Evolutionary conservation across 805 yeast genomes (phyloP).

Genomic region (Starmera amethionina): DNA sequence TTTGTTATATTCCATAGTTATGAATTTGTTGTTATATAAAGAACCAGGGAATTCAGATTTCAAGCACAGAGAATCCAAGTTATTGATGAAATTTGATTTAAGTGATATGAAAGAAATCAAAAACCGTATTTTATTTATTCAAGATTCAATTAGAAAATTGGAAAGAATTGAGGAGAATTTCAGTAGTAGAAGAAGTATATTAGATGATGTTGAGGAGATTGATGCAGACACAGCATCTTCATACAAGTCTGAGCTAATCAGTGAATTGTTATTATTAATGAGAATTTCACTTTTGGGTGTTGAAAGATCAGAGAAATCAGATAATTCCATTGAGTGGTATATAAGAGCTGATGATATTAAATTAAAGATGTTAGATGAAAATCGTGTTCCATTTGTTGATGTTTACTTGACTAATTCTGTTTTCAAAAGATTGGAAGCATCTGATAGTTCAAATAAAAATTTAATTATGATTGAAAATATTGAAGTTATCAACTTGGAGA

Average conservation of each 20-base stretch:
- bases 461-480: conserved; percentile 47
- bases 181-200: conserved; percentile 34
- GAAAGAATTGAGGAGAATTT: conserved; percentile 34
- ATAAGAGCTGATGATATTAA: conserved; percentile 59
- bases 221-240: conserved; percentile 31
- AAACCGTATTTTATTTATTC: conserved; percentile 37
- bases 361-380: conserved; percentile 56
- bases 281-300: conserved; percentile 30
- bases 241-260: conserved; percentile 25
- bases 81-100: conserved; percentile 62
- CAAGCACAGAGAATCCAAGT: conserved; percentile 51
- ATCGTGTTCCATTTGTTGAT: conserved; percentile 58
- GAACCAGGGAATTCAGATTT: conserved; percentile 59
- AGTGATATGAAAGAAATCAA: conserved; percentile 45
- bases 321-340: conserved; percentile 46
- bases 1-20: conserved; percentile 50
- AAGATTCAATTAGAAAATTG: conserved; percentile 34
- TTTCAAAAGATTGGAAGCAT: conserved; percentile 51
- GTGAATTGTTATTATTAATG: conserved; percentile 36
- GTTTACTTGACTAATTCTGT: conserved; percentile 52
- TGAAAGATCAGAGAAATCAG: conserved; percentile 18
- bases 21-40: conserved; percentile 57
- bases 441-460: conserved; percentile 62
- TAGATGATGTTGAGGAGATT: conserved; percentile 39
- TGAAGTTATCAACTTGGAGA: conserved; percentile 59